Percentiles rank a stretch among this genome's conserved stretches.
Conservation (phyloP, 352 stramenopile genomes). For the Globisporangium cystogenes region DNA sequence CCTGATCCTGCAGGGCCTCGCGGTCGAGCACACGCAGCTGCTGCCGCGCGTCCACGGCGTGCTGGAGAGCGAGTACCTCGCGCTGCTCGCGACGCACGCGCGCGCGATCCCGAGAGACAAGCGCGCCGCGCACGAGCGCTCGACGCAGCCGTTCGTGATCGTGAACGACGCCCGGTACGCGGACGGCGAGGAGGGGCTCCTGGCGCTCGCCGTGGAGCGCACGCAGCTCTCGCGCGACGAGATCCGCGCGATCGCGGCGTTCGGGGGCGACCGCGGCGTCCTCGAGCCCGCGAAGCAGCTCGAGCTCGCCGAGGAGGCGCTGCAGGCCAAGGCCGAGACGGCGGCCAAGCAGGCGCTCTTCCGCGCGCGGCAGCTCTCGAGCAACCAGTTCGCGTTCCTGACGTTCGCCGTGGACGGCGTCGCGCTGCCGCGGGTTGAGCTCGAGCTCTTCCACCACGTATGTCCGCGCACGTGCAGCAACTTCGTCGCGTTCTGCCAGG, state of each 20-base stretch:
- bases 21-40: slow-evolving; percentile 40
- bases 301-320: slow-evolving; percentile 33
- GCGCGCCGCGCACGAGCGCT: slow-evolving; percentile 19
- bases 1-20: slow-evolving; percentile 55
- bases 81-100: slow-evolving; percentile 24
- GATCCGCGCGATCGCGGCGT: slow-evolving; percentile 48
- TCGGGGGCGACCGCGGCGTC: slow-evolving; percentile 21
- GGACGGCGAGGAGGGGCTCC: slow-evolving; percentile 47
- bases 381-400: slow-evolving; percentile 52
- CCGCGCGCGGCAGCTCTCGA: slow-evolving; percentile 36
- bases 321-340: slow-evolving; percentile 42
- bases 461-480: slow-evolving; percentile 73
- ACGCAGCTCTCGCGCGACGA: slow-evolving; percentile 48
- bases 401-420: slow-evolving; percentile 57
- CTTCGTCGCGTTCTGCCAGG: slow-evolving; percentile 65
- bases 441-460: slow-evolving; percentile 58
- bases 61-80: slow-evolving; percentile 51
- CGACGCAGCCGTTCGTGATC: slow-evolving; percentile 41
- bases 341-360: slow-evolving; percentile 35
- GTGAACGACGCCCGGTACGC: slow-evolving; percentile 42
- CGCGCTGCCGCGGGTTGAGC: slow-evolving; percentile 52
- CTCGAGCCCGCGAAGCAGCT: slow-evolving; percentile 21
- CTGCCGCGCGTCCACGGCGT: slow-evolving; percentile 41
- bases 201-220: slow-evolving; percentile 43
- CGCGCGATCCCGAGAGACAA: slow-evolving; percentile 26